phyloP scores from a whole-genome alignment of 345 rosid species.

The Citrus hindsii region DNA sequence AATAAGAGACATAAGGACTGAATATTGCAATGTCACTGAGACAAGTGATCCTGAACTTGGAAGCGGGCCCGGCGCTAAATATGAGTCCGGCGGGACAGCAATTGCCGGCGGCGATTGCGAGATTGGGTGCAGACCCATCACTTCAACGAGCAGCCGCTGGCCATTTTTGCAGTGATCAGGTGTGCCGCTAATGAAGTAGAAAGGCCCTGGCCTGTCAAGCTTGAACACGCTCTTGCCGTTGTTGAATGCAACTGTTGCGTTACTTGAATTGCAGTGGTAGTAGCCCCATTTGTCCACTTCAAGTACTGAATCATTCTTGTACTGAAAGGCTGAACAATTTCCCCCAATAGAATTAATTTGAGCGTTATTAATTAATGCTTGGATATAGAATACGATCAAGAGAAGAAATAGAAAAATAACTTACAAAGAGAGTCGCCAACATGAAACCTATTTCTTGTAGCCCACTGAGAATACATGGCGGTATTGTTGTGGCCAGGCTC shows the following conservation, averaged over 20 bases:
- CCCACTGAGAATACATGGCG: slow-evolving; percentile 55
- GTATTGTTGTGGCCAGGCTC: slow-evolving; percentile 44
- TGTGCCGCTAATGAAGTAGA: slow-evolving; percentile 72
- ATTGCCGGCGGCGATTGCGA: slow-evolving; percentile 23
- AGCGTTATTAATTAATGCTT: too few species aligned
- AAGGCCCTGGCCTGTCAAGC: slow-evolving; percentile 70
- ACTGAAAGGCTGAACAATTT: slow-evolving; percentile 44
- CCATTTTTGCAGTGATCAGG: slow-evolving; percentile 60
- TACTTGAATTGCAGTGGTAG: slow-evolving; percentile 62
- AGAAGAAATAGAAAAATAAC: slow-evolving; percentile 1
- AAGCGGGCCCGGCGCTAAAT: slow-evolving; percentile 27
- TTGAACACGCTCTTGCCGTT: slow-evolving; percentile 52
- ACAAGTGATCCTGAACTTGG: slow-evolving; percentile 31
- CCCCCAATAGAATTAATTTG: too few species aligned
- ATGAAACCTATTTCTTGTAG: slow-evolving; percentile 53
- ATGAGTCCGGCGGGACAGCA: slow-evolving; percentile 32
- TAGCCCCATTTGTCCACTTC: slow-evolving; percentile 75
- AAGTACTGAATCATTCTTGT: slow-evolving; percentile 68
- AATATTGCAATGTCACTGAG: slow-evolving; percentile 1
- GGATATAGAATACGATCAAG: too few species aligned
- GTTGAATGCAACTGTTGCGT: slow-evolving; percentile 41
- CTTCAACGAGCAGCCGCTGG: slow-evolving; percentile 67
- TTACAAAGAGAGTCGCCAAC: slow-evolving; percentile 68
- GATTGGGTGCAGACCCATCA: slow-evolving; percentile 47
- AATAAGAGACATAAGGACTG: slow-evolving; percentile 13